These are phyloP conservation scores for Fusarium floridanum DNA, from an alignment of 2,329 filamentous ascomycete genomes.

Conservation along the genomic window DNA sequence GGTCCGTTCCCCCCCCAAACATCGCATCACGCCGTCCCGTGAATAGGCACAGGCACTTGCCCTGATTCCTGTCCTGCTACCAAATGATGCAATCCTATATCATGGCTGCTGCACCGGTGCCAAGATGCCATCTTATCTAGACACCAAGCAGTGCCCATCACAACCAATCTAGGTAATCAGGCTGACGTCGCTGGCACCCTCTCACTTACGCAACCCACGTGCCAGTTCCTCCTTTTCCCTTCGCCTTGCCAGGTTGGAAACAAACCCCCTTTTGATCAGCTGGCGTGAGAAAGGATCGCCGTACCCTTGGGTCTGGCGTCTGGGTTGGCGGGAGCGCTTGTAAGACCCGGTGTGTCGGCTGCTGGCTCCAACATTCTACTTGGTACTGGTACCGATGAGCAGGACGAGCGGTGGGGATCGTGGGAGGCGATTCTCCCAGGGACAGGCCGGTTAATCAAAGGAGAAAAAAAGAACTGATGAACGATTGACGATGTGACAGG, in stretches of 20 bases:
- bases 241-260: conserved; percentile 11
- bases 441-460: conserved; percentile 8
- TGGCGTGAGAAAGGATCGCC: conserved; percentile 22
- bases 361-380: not conserved
- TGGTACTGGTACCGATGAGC: conserved; percentile 24
- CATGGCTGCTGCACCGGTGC: not conserved
- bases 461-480: not conserved
- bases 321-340: conserved; percentile 31
- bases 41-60: not conserved
- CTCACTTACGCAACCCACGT: conserved; percentile 36
- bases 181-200: conserved; percentile 33
- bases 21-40: conserved; percentile 16
- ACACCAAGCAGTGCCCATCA: conserved; percentile 25
- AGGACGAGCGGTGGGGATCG: conserved; percentile 32
- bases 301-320: not conserved
- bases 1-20: not conserved
- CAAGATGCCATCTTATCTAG: conserved; percentile 14
- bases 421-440: conserved; percentile 13
- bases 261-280: conserved; percentile 25
- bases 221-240: conserved; percentile 9
- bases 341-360: conserved; percentile 17
- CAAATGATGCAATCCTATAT: conserved; percentile 31
- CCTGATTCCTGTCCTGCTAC: conserved; percentile 1
- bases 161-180: conserved; percentile 15
- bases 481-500: conserved; percentile 34